Conservation (phyloP, 352 stramenopile species). For the Globisporangium spiculum region DNA sequence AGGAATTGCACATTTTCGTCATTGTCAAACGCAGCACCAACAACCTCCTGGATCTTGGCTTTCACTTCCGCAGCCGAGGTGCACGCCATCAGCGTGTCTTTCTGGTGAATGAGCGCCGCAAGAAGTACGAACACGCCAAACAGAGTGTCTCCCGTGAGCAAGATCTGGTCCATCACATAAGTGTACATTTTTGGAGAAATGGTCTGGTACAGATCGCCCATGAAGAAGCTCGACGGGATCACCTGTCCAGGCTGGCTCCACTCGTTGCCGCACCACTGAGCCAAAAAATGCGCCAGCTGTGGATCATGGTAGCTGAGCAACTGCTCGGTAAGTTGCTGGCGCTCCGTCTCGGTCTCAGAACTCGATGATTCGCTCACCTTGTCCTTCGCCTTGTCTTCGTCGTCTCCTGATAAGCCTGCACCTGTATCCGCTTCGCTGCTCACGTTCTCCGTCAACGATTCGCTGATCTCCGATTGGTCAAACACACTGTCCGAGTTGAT, state of each 20-base stretch:
- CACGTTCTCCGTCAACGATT: conserved; percentile 17
- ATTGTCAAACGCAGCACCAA: conserved; percentile 34
- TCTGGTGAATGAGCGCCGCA: conserved; percentile 43
- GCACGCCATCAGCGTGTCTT: conserved; percentile 38
- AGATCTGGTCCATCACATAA: conserved; percentile 77
- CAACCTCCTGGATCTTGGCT: conserved; percentile 32
- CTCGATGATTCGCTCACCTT: neutral
- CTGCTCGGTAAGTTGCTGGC: conserved; percentile 68
- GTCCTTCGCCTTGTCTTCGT: conserved; percentile 29
- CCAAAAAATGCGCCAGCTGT: conserved; percentile 56
- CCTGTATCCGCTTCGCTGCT: neutral
- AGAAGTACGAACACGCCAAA: conserved; percentile 75
- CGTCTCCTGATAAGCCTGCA: neutral
- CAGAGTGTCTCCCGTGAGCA: conserved; percentile 64
- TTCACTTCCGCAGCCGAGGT: conserved; percentile 38
- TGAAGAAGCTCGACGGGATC: conserved; percentile 55
- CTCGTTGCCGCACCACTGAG: conserved; percentile 69
- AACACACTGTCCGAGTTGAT: conserved; percentile 45
- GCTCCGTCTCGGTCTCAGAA: conserved; percentile 24
- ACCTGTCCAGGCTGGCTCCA: conserved; percentile 61
- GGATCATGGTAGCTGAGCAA: conserved; percentile 76
- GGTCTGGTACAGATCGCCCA: conserved; percentile 66
- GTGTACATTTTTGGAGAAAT: conserved; percentile 55
- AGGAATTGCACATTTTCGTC: conserved; percentile 50
- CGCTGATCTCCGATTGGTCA: conserved; percentile 25